Evolutionary conservation across 208 protist species (phyloP).

Genomic region (Plasmodiophora brassicae): DNA sequence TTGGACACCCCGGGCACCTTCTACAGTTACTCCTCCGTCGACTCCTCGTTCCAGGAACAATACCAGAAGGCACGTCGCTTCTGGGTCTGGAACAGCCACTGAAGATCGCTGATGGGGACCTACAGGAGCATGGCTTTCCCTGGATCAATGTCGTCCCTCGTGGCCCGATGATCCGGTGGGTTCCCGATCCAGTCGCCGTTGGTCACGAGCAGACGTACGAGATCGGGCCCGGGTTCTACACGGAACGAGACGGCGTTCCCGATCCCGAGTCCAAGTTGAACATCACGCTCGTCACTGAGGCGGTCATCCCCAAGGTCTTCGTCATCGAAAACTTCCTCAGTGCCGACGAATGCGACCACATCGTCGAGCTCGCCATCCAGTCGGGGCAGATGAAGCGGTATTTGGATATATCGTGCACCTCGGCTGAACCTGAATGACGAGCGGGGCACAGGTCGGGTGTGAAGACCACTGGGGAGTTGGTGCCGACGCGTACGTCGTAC

Average conservation of each 20-base stretch:
- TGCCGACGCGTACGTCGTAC: neutral
- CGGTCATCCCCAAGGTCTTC: neutral
- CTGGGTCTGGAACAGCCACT: neutral
- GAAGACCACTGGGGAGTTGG: neutral
- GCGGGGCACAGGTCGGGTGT: neutral
- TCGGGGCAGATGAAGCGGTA: conserved; percentile 16
- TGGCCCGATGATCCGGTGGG: neutral
- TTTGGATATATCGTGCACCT: neutral
- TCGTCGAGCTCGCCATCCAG: neutral
- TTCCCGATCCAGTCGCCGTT: neutral
- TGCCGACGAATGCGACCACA: neutral
- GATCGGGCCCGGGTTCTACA: neutral
- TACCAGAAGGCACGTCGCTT: neutral
- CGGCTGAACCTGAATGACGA: neutral
- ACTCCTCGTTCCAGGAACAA: neutral
- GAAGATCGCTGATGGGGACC: neutral
- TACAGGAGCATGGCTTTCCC: neutral
- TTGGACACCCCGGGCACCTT: neutral
- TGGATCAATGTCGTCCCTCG: neutral
- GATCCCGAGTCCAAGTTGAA: neutral
- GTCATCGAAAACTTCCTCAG: neutral
- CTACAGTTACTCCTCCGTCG: neutral
- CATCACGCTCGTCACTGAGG: neutral
- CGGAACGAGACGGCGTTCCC: neutral
- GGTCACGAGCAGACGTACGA: neutral